These are phyloP conservation scores for Megacollybia marginata DNA, from an alignment of 768 basidiomycete species.

Conservation along the genomic window DNA sequence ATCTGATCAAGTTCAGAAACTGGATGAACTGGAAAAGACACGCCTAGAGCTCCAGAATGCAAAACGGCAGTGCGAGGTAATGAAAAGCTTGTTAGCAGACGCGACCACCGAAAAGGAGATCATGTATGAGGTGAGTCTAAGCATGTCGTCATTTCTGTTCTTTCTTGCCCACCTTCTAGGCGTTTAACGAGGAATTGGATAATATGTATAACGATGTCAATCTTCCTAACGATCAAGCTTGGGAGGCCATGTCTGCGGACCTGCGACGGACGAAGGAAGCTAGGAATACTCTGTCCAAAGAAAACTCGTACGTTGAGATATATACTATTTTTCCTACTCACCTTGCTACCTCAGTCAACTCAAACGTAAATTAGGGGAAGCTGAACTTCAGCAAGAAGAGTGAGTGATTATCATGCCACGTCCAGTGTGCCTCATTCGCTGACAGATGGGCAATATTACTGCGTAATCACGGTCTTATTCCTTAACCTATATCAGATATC, in stretches of 20 bases:
- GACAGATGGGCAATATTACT: constrained; percentile 64
- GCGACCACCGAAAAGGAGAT: constrained; percentile 84
- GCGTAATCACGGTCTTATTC: constrained; percentile 37
- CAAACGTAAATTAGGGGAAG: constrained; percentile 61
- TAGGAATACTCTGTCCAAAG: constrained; percentile 64
- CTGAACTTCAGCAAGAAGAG: constrained; percentile 76
- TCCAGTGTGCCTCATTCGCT: constrained; percentile 9
- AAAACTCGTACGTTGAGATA: constrained; percentile 62
- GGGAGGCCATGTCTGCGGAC: constrained; percentile 69
- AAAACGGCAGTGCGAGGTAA: constrained; percentile 69
- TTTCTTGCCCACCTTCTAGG: constrained; percentile 34
- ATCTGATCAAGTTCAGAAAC: constrained; percentile 32
- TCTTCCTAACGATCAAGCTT: constrained; percentile 79
- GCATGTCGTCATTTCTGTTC: not conserved
- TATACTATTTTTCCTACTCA: not conserved
- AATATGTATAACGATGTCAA: constrained; percentile 83
- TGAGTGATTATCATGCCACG: constrained; percentile 31
- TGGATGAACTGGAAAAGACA: constrained; percentile 53
- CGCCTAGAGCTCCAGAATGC: constrained; percentile 60
- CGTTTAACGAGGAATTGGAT: constrained; percentile 92
- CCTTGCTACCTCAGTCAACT: constrained; percentile 41
- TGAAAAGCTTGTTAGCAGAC: constrained; percentile 71
- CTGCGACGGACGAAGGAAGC: constrained; percentile 67
- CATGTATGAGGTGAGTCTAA: constrained; percentile 72
- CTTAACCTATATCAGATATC: constrained; percentile 10